Evolutionary conservation across 2,329 filamentous ascomycete species (phyloP).

Genomic region (Endothia cerciana): DNA sequence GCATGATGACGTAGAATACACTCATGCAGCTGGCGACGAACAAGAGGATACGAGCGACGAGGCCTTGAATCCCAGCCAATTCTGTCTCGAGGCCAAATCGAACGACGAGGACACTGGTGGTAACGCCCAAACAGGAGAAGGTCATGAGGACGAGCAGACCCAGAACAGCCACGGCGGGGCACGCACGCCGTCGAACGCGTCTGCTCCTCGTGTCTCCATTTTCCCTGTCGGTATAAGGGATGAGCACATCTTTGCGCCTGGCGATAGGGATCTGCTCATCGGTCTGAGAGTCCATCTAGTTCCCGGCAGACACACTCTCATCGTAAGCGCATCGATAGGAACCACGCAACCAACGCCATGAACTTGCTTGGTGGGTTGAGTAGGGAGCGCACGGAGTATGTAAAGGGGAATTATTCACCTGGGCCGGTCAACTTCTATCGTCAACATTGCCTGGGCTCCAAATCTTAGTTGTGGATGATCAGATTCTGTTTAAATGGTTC

Average conservation of each 20-base stretch:
- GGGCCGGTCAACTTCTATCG: not conserved
- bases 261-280: constrained; percentile 8
- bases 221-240: not conserved
- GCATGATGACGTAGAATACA: constrained; percentile 25
- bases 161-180: constrained; percentile 13
- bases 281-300: constrained; percentile 20
- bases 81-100: constrained; percentile 10
- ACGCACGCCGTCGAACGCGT: constrained; percentile 11
- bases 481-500: not conserved
- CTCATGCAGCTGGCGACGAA: constrained; percentile 24
- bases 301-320: not conserved
- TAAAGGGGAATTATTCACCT: not conserved
- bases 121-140: constrained; percentile 7
- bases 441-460: not conserved
- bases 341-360: not conserved
- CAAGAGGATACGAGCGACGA: constrained; percentile 21
- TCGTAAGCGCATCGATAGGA: not conserved
- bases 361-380: not conserved
- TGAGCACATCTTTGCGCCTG: constrained; percentile 19
- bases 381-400: not conserved
- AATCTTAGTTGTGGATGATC: not conserved
- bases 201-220: not conserved
- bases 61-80: constrained; percentile 3
- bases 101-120: constrained; percentile 21
- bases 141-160: constrained; percentile 12